These are phyloP conservation scores for Sporodiniella umbellata DNA, from an alignment of 371 early-diverging fungal species.

Conservation along the genomic window DNA sequence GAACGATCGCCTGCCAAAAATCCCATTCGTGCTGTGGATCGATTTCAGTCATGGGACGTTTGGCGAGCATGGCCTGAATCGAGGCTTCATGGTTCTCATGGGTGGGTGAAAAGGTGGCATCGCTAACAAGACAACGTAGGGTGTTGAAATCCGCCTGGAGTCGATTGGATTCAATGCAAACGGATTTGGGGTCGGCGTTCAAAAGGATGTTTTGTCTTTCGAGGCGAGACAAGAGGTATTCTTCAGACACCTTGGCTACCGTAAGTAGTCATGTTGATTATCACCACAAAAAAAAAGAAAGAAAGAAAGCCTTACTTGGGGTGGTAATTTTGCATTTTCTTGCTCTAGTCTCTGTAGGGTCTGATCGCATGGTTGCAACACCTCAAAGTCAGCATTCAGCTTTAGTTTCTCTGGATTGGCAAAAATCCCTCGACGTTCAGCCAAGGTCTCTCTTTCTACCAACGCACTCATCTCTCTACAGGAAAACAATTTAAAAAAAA, in stretches of 20 bases:
- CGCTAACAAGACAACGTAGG: conserved; percentile 44
- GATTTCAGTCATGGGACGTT: conserved; percentile 3
- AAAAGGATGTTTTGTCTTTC: conserved; percentile 60
- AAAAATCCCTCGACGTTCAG: conserved; percentile 20
- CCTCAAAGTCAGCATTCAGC: conserved; percentile 1
- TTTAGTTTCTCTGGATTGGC: conserved; percentile 16
- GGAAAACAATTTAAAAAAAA: neutral
- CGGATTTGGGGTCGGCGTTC: conserved; percentile 56
- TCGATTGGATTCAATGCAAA: conserved; percentile 57
- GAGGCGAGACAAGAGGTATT: conserved; percentile 52
- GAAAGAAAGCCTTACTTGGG: conserved; percentile 28
- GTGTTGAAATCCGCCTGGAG: conserved; percentile 54
- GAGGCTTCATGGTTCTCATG: conserved; percentile 23
- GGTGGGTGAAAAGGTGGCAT: conserved; percentile 32
- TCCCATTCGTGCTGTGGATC: conserved; percentile 64
- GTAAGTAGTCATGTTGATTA: no score
- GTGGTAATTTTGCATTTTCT: conserved; percentile 44
- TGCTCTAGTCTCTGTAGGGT: conserved; percentile 30
- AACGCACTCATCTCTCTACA: no score
- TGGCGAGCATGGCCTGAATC: conserved; percentile 20
- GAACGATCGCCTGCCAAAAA: conserved; percentile 89
- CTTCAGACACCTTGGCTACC: conserved; percentile 59
- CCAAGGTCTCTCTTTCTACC: conserved; percentile 8
- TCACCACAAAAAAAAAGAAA: no score
- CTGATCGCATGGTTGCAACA: conserved; percentile 7